Evolutionary conservation across 768 basidiomycete species (phyloP).

Genomic region (Mrakia blollopis): DNA sequence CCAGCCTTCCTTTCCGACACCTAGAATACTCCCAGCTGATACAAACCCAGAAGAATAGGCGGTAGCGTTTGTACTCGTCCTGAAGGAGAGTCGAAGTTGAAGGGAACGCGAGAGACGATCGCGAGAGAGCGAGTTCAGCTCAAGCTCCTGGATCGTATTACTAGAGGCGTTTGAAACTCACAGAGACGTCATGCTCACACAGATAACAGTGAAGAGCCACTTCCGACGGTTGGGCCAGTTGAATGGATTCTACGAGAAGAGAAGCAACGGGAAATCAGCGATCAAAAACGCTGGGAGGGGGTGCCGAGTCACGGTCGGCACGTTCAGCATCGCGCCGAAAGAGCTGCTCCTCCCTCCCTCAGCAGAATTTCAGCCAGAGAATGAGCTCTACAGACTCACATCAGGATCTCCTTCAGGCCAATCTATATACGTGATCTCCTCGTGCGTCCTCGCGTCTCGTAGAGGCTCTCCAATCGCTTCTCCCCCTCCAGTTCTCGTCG

Average conservation of each 20-base stretch:
- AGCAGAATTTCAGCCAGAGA: background rate
- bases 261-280: background rate
- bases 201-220: conserved; percentile 35
- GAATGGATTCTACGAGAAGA: conserved; percentile 40
- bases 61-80: conserved; percentile 22
- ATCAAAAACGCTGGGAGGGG: background rate
- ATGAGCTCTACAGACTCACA: conserved; percentile 34
- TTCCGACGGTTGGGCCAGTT: conserved; percentile 39
- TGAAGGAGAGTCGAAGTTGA: background rate
- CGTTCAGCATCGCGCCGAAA: background rate
- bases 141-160: too few species aligned
- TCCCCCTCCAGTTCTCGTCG: conserved; percentile 17
- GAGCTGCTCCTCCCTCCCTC: background rate
- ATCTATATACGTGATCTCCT: conserved; percentile 41
- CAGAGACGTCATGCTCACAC: conserved; percentile 36
- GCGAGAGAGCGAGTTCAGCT: background rate
- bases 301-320: background rate
- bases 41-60: conserved; percentile 13
- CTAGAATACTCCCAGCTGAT: background rate
- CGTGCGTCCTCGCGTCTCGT: conserved; percentile 22
- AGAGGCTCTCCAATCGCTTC: conserved; percentile 24
- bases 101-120: background rate
- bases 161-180: background rate
- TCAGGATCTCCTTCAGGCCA: conserved; percentile 41
- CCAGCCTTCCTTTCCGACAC: background rate